Percentiles rank a stretch among this genome's conserved stretches.
phyloP scores from a whole-genome alignment of 306 rosid genomes.

The Cyclanthera cordifolia region DNA sequence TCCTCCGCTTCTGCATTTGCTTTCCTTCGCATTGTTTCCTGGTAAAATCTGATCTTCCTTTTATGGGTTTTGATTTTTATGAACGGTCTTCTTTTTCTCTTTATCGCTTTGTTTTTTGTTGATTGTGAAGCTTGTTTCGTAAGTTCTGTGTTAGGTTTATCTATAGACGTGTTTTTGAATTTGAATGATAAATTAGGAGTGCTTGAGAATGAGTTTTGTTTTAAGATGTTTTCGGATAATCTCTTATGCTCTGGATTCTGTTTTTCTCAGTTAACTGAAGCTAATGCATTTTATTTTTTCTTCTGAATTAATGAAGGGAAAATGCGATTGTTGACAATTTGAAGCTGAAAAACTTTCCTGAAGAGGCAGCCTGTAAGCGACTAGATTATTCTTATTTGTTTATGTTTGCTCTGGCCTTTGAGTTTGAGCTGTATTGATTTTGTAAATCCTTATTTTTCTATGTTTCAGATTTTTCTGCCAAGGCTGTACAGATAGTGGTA shows the following conservation, averaged over 20 bases:
- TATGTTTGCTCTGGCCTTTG: slow-evolving; percentile 9
- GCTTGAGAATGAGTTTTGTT: neutral
- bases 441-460: slow-evolving; percentile 11
- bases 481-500: slow-evolving; percentile 39
- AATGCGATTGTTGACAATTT: slow-evolving; percentile 34
- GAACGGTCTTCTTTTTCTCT: neutral
- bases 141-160: neutral
- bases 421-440: slow-evolving; percentile 2
- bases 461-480: slow-evolving; percentile 52
- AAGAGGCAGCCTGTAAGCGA: slow-evolving; percentile 53
- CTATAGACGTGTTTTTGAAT: neutral
- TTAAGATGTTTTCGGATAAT: neutral
- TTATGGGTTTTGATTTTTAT: neutral
- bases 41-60: slow-evolving; percentile 25
- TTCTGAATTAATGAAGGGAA: slow-evolving; percentile 40
- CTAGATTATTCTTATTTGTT: neutral
- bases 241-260: neutral
- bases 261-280: neutral
- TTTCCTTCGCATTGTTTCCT: slow-evolving; percentile 43
- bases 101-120: neutral
- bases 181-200: neutral
- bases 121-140: neutral
- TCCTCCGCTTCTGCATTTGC: slow-evolving; percentile 52
- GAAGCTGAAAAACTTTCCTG: slow-evolving; percentile 35
- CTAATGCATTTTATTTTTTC: neutral